Evolutionary conservation across 345 rosid genomes (phyloP), one percentile per base, ranked within the genome.

Genomic region (Sisymbrium irio): DNA sequence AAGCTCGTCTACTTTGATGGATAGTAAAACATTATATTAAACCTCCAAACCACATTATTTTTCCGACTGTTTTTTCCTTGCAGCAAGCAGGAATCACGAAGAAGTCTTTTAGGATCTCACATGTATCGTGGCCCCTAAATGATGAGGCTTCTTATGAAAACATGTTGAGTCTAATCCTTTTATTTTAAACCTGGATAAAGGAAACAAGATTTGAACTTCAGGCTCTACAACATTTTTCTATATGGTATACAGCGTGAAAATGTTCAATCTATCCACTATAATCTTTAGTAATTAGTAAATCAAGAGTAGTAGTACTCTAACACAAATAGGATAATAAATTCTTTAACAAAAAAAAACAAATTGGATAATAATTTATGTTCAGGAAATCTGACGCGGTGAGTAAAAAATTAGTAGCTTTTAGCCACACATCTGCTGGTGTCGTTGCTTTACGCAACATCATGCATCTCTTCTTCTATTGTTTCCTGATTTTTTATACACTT

Each of bases 371-470:
- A 42, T 18, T 22, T 61, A 59, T 67, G 56, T 39, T 60, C 28
- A 32, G 19, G 47, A 58, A 1, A 39, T 61, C 58, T 41, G 37
- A 63, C 27, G 66, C 71, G 76, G 76, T 76, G 66, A 70, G 76
- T 77, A 64, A 30, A 47, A 70, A 64, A 76, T 3, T 55, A 56
- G 25, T 65, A 58, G 68, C 57, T 71, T 77, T 70, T 64, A 64
- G 72, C 62, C 49, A 62, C 62, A 46, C 76, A 77, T 54, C 56
- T 71, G 67, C 39, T 77, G 76, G 72, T 77, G 80, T 77, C 72
- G 44, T 77, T 77, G 80, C 80, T 77, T 77, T 77, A 77, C 72
- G 80, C 80, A 77, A 77, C 80, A 77, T 64, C 76, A 64, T 77
- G 67, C 80, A 77, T 70, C 72, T 70, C 67, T 62, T 59, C 59